These are phyloP conservation scores for Triglochin maritima DNA, from an alignment of 106 monocot species.

Conservation along the genomic window DNA sequence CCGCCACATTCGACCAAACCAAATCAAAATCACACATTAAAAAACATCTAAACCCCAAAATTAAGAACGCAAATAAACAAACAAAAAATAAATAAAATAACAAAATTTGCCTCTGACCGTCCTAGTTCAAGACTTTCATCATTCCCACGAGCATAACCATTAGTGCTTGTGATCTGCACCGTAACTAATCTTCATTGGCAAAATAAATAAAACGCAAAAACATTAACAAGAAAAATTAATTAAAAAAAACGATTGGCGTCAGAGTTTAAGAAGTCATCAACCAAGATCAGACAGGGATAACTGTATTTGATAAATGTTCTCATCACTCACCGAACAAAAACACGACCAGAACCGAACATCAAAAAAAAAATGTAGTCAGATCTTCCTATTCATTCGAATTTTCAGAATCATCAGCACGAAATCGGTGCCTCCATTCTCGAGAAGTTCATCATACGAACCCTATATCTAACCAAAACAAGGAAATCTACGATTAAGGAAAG, in stretches of 20 bases:
- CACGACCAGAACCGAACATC: background rate
- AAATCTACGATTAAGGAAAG: no score
- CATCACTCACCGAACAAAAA: background rate
- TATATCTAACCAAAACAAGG: no score
- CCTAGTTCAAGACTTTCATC: slow-evolving; percentile 1
- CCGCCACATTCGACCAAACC: no score
- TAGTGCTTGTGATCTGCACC: background rate
- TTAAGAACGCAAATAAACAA: no score
- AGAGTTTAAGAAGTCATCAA: background rate
- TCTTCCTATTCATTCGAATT: slow-evolving; percentile 1
- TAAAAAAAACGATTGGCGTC: background rate
- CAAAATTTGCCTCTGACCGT: slow-evolving; percentile 1
- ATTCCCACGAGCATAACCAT: slow-evolving; percentile 6
- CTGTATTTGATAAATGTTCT: background rate
- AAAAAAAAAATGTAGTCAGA: background rate
- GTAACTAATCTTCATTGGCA: background rate
- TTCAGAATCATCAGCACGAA: background rate
- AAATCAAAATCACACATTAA: no score
- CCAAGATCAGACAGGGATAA: slow-evolving; percentile 4
- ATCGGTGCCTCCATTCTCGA: background rate
- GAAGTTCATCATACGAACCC: background rate
- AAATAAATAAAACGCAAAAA: background rate
- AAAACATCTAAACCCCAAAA: no score
- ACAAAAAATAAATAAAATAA: no score
- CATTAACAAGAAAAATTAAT: background rate